Evolutionary conservation across 192 early-diverging fungal genomes (phyloP), one percentile per base, ranked within the genome.

Genomic region (Coemansia sp.): DNA sequence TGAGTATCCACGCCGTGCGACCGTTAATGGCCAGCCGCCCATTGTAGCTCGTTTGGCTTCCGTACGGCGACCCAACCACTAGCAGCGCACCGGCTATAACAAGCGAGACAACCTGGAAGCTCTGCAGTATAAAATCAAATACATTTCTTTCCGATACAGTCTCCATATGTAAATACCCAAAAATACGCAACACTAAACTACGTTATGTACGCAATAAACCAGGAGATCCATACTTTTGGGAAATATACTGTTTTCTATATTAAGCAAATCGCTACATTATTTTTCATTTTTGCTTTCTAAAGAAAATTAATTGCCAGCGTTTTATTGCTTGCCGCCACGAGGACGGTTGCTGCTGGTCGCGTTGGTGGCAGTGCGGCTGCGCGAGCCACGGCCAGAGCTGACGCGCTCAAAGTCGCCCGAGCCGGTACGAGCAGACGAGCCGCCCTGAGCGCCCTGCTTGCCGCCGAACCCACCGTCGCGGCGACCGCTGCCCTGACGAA

Each of bases 401-500:
- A 79, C 76, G n/a, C 68, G 71, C 68, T 79, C 71, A 62, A 79
- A 79, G 21, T 79, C 76, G 15, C 72, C 68, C 29, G 76, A 79
- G 4, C 67, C 70, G 39, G 53, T 67, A 50, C 76, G 70, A 2
- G 64, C 43, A 2, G 55, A 63, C 0, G 66, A 25, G 6, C 56
- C 27, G 29, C 29, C 45, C 56, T 67, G 57, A 5, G 52, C n/a
- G 41, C 54, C 5, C 60, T 69, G 76, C 65, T 70, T 79, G 64
- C 22, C 58, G 35, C 57, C 41, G 47, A 49, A 10, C 23, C 60
- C 59, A 29, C 62, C 54, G 5, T 69, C 66, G 39, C 74, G 73
- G 25, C 66, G 73, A 45, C 63, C 69, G 66, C 57, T 73, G 64
- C 57, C 49, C 57, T 64, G 58, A 22, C 79, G 79, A 59, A 29